These are phyloP conservation scores for Globisporangium heterothallicum DNA, from an alignment of 352 stramenopile genomes.

Conservation along the genomic window DNA sequence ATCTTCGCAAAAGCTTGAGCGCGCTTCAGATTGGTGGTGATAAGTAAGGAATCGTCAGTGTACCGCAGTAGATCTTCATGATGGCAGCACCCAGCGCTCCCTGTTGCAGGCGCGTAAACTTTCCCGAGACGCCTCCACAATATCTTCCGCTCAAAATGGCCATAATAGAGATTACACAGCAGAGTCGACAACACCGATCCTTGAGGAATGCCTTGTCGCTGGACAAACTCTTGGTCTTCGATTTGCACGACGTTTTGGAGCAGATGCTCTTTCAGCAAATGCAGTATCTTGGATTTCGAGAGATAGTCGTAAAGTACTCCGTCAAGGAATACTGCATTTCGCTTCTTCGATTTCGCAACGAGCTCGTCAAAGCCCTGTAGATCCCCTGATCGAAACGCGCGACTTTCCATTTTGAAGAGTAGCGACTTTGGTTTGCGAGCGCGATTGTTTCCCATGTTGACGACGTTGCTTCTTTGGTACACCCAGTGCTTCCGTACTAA, in stretches of 20 bases:
- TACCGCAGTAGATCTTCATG: slow-evolving; percentile 70
- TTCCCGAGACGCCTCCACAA: slow-evolving; percentile 37
- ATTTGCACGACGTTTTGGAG: slow-evolving; percentile 50
- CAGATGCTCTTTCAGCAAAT: slow-evolving; percentile 63
- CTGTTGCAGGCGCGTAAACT: slow-evolving; percentile 10
- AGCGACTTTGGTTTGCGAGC: slow-evolving; percentile 3
- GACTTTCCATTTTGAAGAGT: slow-evolving; percentile 62
- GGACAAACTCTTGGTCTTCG: slow-evolving; percentile 40
- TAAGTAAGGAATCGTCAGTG: slow-evolving; percentile 75
- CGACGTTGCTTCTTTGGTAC: slow-evolving; percentile 32
- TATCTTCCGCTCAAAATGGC: slow-evolving; percentile 62
- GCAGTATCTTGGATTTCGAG: slow-evolving; percentile 35
- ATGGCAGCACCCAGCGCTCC: slow-evolving; percentile 17
- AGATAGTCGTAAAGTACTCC: slow-evolving; percentile 78
- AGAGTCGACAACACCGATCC: slow-evolving; percentile 79
- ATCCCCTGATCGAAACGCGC: slow-evolving; percentile 46
- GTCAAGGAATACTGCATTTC: slow-evolving; percentile 58
- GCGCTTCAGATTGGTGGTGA: slow-evolving; percentile 45
- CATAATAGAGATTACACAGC: slow-evolving; percentile 80
- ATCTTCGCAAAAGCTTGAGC: slow-evolving; percentile 44
- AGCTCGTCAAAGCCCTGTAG: slow-evolving; percentile 50
- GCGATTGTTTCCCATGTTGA: slow-evolving; percentile 13
- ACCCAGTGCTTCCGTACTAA: slow-evolving; percentile 75
- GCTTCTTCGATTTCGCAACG: slow-evolving; percentile 28
- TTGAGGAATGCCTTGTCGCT: slow-evolving; percentile 69